Evolutionary conservation across 192 early-diverging fungal genomes (phyloP).

Genomic region (Phlyctochytrium planicorne): DNA sequence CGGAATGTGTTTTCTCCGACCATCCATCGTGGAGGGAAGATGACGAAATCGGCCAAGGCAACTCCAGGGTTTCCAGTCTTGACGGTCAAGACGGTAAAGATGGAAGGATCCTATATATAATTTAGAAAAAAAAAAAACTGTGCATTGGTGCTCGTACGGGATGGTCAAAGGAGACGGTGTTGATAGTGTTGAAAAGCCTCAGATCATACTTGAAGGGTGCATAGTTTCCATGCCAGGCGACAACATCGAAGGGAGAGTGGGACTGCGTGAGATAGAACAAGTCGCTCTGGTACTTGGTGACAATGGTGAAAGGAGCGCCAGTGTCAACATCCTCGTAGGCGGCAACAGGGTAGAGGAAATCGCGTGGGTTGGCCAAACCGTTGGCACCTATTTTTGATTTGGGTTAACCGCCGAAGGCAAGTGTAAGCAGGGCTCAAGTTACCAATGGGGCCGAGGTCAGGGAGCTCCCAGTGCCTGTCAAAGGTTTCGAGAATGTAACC

Average conservation of each 20-base stretch:
- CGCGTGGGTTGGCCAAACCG: constrained; percentile 90
- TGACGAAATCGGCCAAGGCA: constrained; percentile 92
- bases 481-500: constrained; percentile 93
- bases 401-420: neutral
- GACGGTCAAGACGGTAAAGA: constrained; percentile 92
- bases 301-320: constrained; percentile 65
- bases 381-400: constrained; percentile 67
- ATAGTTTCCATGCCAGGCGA: constrained; percentile 98
- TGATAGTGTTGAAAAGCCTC: constrained; percentile 77
- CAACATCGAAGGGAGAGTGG: constrained; percentile 93
- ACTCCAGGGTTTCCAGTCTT: constrained; percentile 83
- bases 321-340: constrained; percentile 65
- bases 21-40: constrained; percentile 94
- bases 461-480: constrained; percentile 87
- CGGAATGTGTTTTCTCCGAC: constrained; percentile 87
- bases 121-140: constrained; percentile 15
- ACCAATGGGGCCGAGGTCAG: constrained; percentile 95
- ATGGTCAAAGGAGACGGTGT: constrained; percentile 90
- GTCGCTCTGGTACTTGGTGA: constrained; percentile 82
- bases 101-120: constrained; percentile 79
- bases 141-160: constrained; percentile 48
- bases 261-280: constrained; percentile 59
- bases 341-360: constrained; percentile 88
- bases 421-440: neutral
- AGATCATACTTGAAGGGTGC: constrained; percentile 93